Conservation (phyloP, 1,139 yeast genomes). For the Tardiomyces digboiensis region DNA sequence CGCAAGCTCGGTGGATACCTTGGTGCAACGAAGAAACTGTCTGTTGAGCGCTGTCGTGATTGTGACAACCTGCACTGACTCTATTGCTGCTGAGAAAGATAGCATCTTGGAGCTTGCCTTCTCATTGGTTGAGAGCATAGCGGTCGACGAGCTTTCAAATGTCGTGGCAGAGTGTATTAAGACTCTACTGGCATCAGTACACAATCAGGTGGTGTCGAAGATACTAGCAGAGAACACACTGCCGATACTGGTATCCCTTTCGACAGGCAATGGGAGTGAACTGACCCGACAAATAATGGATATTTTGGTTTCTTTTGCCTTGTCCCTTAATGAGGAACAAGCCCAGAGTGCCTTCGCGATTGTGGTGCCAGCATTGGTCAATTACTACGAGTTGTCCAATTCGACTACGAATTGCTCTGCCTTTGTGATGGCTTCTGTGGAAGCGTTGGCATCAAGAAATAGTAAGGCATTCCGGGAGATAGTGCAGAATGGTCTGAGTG, state of each 20-base stretch:
- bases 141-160: conserved; percentile 29
- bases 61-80: conserved; percentile 42
- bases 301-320: conserved; percentile 4
- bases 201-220: conserved; percentile 12
- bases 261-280: conserved; percentile 2
- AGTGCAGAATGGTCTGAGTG: conserved; percentile 25
- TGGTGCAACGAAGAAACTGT: conserved; percentile 28
- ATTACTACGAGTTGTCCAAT: background rate
- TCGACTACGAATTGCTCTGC: conserved; percentile 20
- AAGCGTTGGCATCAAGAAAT: conserved; percentile 41
- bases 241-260: conserved; percentile 8
- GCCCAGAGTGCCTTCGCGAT: background rate
- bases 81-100: conserved; percentile 32
- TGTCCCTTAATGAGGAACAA: background rate
- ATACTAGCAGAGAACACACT: conserved; percentile 15
- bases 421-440: conserved; percentile 43
- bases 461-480: conserved; percentile 44
- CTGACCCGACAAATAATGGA: conserved; percentile 4
- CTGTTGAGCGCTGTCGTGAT: conserved; percentile 52
- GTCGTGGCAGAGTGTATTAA: conserved; percentile 51
- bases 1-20: conserved; percentile 12
- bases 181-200: conserved; percentile 39
- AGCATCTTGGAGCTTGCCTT: conserved; percentile 28
- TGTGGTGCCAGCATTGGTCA: conserved; percentile 10
- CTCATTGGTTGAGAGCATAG: conserved; percentile 30